Evolutionary conservation across 495 filamentous ascomycete genomes (phyloP).

Genomic region (Neurospora sp.): DNA sequence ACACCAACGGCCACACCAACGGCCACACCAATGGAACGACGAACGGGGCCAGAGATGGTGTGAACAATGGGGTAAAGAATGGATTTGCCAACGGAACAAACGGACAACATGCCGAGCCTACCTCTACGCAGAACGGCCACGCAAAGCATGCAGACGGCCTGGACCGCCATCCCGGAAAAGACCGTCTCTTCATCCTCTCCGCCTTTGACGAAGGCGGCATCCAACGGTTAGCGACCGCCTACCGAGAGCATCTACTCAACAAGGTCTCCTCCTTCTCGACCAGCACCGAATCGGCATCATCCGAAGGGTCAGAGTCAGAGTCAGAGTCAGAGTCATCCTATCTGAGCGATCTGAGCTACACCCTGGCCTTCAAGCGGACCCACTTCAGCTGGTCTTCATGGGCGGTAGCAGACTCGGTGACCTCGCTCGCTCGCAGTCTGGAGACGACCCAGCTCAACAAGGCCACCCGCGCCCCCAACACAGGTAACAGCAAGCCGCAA

Average conservation of each 20-base stretch:
- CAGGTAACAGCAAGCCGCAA: constrained; percentile 24
- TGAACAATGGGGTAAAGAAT: no score
- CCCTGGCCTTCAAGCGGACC: constrained; percentile 10
- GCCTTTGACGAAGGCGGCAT: constrained; percentile 19
- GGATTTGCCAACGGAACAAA: no score
- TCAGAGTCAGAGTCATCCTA: background rate
- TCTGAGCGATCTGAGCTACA: constrained; percentile 9
- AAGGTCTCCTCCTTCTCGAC: no score
- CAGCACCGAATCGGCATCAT: no score
- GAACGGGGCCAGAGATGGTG: no score
- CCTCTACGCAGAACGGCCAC: no score
- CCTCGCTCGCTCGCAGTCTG: background rate
- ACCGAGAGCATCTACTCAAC: background rate
- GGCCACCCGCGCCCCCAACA: background rate
- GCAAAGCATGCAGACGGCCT: no score
- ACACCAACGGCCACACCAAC: no score
- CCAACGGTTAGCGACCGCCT: constrained; percentile 5
- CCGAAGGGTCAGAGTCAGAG: no score
- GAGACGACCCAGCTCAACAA: background rate
- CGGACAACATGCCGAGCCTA: no score
- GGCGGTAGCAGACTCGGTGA: background rate
- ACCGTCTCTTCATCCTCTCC: constrained; percentile 16
- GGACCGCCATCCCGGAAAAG: no score
- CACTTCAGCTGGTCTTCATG: background rate
- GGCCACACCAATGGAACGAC: no score